phyloP scores from a whole-genome alignment of 2,329 filamentous ascomycete species.

The Fusarium sp. region DNA sequence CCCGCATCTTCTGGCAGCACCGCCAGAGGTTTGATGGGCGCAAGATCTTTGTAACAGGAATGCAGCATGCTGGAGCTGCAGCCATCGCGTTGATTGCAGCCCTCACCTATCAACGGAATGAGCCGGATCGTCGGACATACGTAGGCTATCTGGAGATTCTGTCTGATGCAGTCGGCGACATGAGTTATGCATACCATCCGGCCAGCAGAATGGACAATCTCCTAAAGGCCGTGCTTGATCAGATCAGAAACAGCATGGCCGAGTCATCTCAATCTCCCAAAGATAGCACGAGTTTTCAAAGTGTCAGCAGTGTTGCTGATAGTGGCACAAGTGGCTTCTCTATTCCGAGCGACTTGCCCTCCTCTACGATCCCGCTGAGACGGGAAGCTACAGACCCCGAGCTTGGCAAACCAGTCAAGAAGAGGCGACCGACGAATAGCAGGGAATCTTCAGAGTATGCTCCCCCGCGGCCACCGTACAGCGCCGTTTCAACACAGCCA shows the following conservation, averaged over 20 bases:
- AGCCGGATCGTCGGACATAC: slow-evolving; percentile 52
- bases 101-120: slow-evolving; percentile 50
- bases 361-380: slow-evolving; percentile 44
- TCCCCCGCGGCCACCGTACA: slow-evolving; percentile 45
- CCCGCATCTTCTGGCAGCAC: slow-evolving; percentile 66
- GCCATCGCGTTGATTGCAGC: slow-evolving; percentile 65
- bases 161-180: slow-evolving; percentile 61
- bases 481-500: slow-evolving; percentile 28
- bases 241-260: slow-evolving; percentile 52
- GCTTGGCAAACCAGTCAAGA: slow-evolving; percentile 43
- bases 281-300: slow-evolving; percentile 26
- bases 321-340: slow-evolving; percentile 20
- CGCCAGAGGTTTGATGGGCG: slow-evolving; percentile 62
- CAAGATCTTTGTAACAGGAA: slow-evolving; percentile 60
- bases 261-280: slow-evolving; percentile 34
- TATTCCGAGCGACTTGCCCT: slow-evolving; percentile 28
- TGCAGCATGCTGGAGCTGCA: slow-evolving; percentile 66
- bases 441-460: slow-evolving; percentile 47
- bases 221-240: slow-evolving; percentile 62
- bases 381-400: slow-evolving; percentile 44
- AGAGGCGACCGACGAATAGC: slow-evolving; percentile 41
- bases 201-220: slow-evolving; percentile 64
- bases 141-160: slow-evolving; percentile 63
- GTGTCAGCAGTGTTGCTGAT: not conserved
- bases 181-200: slow-evolving; percentile 63